Conservation (phyloP, 768 basidiomycete genomes). For the Leccinum ochraceum region DNA sequence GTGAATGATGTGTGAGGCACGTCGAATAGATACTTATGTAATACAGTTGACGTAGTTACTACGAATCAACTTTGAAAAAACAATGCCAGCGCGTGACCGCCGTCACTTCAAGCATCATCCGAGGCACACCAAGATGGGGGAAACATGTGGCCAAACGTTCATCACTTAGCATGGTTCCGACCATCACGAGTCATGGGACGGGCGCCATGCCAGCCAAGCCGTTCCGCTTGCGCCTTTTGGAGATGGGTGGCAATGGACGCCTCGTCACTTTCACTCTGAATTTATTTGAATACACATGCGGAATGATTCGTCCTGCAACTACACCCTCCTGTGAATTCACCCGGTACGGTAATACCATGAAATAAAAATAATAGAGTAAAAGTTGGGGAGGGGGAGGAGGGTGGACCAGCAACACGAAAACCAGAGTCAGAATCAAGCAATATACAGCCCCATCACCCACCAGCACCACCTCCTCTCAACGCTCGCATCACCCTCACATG, state of each 20-base stretch:
- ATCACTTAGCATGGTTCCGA: too few species aligned
- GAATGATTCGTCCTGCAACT: too few species aligned
- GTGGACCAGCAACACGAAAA: not conserved
- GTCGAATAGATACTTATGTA: not conserved
- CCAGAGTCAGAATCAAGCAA: not conserved
- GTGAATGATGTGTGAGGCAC: not conserved
- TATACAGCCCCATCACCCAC: constrained; percentile 5
- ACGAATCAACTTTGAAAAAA: too few species aligned
- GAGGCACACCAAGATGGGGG: too few species aligned
- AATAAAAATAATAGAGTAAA: not conserved
- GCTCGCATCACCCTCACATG: constrained; percentile 46
- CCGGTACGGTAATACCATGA: not conserved
- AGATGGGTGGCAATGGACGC: not conserved
- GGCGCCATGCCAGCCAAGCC: not conserved
- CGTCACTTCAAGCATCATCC: too few species aligned
- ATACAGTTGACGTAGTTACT: not conserved
- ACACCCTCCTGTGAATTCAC: not conserved
- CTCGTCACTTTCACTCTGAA: not conserved
- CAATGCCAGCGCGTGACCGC: too few species aligned
- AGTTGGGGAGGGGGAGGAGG: not conserved
- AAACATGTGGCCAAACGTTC: too few species aligned
- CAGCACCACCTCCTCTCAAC: constrained; percentile 16
- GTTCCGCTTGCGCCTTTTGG: not conserved
- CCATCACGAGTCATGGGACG: not conserved
- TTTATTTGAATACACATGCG: not conserved